Conservation (phyloP, 352 stramenopile species). For the Phytophthora vignae region DNA sequence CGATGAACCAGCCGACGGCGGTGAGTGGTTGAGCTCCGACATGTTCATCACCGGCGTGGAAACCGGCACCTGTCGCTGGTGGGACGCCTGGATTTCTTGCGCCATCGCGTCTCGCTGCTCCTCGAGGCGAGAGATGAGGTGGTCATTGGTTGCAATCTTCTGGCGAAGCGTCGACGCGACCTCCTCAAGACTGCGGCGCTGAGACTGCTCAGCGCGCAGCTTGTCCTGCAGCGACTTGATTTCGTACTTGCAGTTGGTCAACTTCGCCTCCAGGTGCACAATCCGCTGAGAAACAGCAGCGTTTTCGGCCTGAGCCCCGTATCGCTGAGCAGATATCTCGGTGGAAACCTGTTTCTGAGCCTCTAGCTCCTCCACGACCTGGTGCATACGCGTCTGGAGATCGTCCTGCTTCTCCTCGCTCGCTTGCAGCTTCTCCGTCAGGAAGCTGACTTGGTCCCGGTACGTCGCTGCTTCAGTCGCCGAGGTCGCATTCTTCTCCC, state of each 20-base stretch:
- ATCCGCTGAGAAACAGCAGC: slow-evolving; percentile 80
- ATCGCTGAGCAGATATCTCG: slow-evolving; percentile 82
- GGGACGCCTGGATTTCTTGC: slow-evolving; percentile 69
- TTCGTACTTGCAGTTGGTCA: slow-evolving; percentile 78
- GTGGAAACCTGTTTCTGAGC: slow-evolving; percentile 75
- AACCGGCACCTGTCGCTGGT: slow-evolving; percentile 53
- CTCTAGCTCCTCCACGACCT: slow-evolving; percentile 56
- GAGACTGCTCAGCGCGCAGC: slow-evolving; percentile 55
- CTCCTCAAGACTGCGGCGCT: slow-evolving; percentile 70
- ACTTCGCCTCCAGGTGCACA: slow-evolving; percentile 77
- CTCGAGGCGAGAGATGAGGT: slow-evolving; percentile 63
- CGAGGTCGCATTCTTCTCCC: slow-evolving; percentile 66
- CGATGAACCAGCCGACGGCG: slow-evolving; percentile 24
- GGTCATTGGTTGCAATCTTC: slow-evolving; percentile 71
- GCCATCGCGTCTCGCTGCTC: slow-evolving; percentile 83
- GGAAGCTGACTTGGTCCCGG: slow-evolving; percentile 81
- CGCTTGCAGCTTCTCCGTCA: slow-evolving; percentile 76
- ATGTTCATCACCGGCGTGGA: slow-evolving; percentile 68
- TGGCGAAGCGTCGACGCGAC: slow-evolving; percentile 71
- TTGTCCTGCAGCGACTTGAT: slow-evolving; percentile 69
- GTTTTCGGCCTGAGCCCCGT: slow-evolving; percentile 79
- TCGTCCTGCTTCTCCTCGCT: slow-evolving; percentile 61
- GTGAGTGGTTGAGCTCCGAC: slow-evolving; percentile 60
- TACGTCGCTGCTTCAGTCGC: slow-evolving; percentile 67
- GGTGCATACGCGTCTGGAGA: slow-evolving; percentile 64